These are phyloP conservation scores for Fragilaria radians DNA, from an alignment of 108 stramenopile genomes.

Conservation along the genomic window DNA sequence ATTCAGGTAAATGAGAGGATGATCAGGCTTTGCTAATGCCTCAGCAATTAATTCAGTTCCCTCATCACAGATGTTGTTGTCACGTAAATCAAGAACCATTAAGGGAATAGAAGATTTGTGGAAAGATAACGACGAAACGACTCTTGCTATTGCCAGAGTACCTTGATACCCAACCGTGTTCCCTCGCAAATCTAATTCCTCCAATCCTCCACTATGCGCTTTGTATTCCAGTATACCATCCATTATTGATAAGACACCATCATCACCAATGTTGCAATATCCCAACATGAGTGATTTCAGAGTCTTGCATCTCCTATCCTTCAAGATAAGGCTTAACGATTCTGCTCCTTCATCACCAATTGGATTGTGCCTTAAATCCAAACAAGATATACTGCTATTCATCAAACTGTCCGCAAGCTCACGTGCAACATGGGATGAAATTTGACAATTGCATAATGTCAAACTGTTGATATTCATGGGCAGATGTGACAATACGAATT, in stretches of 20 bases:
- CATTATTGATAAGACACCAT: neutral
- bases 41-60: neutral
- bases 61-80: neutral
- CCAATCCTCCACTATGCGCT: neutral
- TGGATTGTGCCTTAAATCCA: conserved; percentile 31
- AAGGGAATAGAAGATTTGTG: neutral
- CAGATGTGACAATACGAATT: neutral
- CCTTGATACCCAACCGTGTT: conserved; percentile 16
- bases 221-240: too few species aligned
- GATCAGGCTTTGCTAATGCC: neutral
- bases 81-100: neutral
- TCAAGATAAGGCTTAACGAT: neutral
- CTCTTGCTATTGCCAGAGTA: conserved; percentile 3
- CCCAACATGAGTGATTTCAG: neutral
- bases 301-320: neutral
- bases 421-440: neutral
- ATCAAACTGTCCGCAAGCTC: neutral
- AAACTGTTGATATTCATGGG: neutral
- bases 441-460: neutral
- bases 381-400: neutral
- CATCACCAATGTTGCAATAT: neutral
- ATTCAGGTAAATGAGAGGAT: neutral
- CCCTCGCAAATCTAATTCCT: conserved; percentile 14
- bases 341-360: conserved; percentile 14
- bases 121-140: neutral